Evolutionary conservation across 2,329 filamentous ascomycete genomes (phyloP), one percentile per base, ranked within the genome.

Genomic region (Xylariomycetidae sp.): DNA sequence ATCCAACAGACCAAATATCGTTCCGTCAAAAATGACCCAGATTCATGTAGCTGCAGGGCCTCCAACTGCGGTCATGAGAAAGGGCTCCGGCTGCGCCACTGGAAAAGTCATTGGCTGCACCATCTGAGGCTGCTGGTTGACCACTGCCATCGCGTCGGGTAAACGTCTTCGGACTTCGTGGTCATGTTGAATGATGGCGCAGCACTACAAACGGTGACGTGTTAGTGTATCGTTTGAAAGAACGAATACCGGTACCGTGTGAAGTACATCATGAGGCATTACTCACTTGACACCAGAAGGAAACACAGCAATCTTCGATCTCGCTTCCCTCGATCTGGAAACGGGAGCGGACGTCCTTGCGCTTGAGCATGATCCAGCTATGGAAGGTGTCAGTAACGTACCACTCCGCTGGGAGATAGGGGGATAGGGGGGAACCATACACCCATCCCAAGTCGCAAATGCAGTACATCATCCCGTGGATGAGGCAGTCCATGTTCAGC

Each of bases 141-240:
- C 14, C 8, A 43, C 30, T 14, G 31, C 31, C 8, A 32, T 50
- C 26, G 46, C 51, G 35, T 46, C 46, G 19, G 38, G 39, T 19
- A 48, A 48, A 16, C 56, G 54, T 4, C 28, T 30, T 35, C 51
- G 47, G 28, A 68, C 64, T 48, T 79, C 74, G 44, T 74, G 73
- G 37, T 77, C 72, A 35, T 76, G 65, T 58, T 79, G 75, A 42
- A 76, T 63, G 37, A 76, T 53, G 5, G 64, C 61, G 47, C 74
- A 79, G 63, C 72, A 76, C 22, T 40, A 18, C 12, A 24, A n/a
- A n/a, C n/a, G n/a, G n/a, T n/a, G n/a, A n/a, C n/a, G n/a, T n/a
- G n/a, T n/a, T n/a, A n/a, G n/a, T n/a, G n/a, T n/a, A n/a, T n/a
- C n/a, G n/a, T n/a, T n/a, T n/a, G n/a, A n/a, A n/a, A n/a, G n/a